A percentile compares a stretch with the other conserved stretches of the same genome.
Evolutionary conservation across 2,329 filamentous ascomycete genomes (phyloP).

Genomic region (Thermomyces lanuginosus): DNA sequence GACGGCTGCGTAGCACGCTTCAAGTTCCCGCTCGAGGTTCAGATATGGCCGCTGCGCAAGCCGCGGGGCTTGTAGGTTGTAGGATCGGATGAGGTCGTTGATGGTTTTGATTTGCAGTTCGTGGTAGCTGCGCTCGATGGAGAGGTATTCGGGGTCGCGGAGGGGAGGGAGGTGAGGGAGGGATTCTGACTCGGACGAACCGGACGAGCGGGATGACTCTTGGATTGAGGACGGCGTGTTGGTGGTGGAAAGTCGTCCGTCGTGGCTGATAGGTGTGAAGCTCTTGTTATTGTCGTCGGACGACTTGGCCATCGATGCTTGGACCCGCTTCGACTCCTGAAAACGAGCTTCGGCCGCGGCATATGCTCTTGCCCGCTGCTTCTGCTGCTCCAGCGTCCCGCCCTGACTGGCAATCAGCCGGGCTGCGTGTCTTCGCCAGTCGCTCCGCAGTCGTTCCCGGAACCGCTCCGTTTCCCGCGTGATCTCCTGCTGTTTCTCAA

Average conservation of each 20-base stretch:
- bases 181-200: slow-evolving; percentile 1
- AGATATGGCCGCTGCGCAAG: slow-evolving; percentile 90
- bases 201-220: slow-evolving; percentile 1
- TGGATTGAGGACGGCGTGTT: too few relatives aligned
- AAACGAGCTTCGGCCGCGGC: slow-evolving; percentile 52
- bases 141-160: slow-evolving; percentile 62
- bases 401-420: slow-evolving; percentile 62
- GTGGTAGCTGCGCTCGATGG: slow-evolving; percentile 57
- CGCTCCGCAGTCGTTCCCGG: slow-evolving; percentile 53
- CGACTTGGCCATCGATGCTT: slow-evolving; percentile 11
- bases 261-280: slow-evolving; percentile 11
- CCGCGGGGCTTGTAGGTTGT: slow-evolving; percentile 88
- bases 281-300: slow-evolving; percentile 1
- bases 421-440: slow-evolving; percentile 74
- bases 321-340: slow-evolving; percentile 11
- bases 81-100: slow-evolving; percentile 65
- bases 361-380: slow-evolving; percentile 53
- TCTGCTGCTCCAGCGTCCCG: slow-evolving; percentile 56
- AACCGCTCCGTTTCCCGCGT: slow-evolving; percentile 53
- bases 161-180: slow-evolving; percentile 44
- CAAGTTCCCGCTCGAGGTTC: slow-evolving; percentile 64
- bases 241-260: slow-evolving; percentile 12
- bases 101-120: slow-evolving; percentile 59
- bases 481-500: slow-evolving; percentile 93
- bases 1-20: slow-evolving; percentile 67